phyloP scores from a whole-genome alignment of 192 early-diverging fungal genomes.

The Entophlyctis luteolus region DNA sequence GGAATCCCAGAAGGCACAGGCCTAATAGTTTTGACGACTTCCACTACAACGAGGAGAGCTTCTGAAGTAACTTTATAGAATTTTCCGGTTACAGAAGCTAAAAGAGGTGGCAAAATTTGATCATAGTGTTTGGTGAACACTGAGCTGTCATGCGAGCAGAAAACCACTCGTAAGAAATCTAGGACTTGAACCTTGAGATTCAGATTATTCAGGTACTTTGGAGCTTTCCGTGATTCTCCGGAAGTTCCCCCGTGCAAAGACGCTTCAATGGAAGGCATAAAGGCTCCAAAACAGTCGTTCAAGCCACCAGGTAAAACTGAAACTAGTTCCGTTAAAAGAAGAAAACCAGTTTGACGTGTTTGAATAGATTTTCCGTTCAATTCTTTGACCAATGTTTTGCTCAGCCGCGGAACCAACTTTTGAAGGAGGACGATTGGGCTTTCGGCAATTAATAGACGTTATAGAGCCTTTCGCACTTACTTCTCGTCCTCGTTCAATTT shows the following conservation, averaged over 20 bases:
- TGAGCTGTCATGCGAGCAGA: slow-evolving; percentile 57
- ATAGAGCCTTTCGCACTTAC: neutral
- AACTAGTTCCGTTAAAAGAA: slow-evolving; percentile 67
- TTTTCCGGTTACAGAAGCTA: slow-evolving; percentile 65
- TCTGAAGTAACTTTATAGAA: slow-evolving; percentile 85
- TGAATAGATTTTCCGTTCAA: slow-evolving; percentile 65
- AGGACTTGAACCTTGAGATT: slow-evolving; percentile 83
- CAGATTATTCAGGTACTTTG: slow-evolving; percentile 50
- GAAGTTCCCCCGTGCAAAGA: slow-evolving; percentile 58
- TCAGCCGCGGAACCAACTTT: slow-evolving; percentile 60
- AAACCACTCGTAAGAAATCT: slow-evolving; percentile 65
- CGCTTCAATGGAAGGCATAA: slow-evolving; percentile 67
- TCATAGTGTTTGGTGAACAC: slow-evolving; percentile 56
- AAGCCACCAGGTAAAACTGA: slow-evolving; percentile 71
- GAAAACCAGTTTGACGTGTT: slow-evolving; percentile 70
- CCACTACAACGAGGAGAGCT: slow-evolving; percentile 64
- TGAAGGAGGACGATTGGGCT: slow-evolving; percentile 49
- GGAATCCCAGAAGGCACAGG: slow-evolving; percentile 46
- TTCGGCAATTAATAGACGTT: neutral
- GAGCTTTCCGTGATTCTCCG: slow-evolving; percentile 25
- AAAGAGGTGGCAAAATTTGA: slow-evolving; percentile 61
- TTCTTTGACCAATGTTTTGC: slow-evolving; percentile 66
- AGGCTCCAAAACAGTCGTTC: slow-evolving; percentile 56
- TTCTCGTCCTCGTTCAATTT: neutral
- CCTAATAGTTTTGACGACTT: slow-evolving; percentile 71